phyloP scores from a whole-genome alignment of 179 eudicot species.

The Silene coronaria region DNA sequence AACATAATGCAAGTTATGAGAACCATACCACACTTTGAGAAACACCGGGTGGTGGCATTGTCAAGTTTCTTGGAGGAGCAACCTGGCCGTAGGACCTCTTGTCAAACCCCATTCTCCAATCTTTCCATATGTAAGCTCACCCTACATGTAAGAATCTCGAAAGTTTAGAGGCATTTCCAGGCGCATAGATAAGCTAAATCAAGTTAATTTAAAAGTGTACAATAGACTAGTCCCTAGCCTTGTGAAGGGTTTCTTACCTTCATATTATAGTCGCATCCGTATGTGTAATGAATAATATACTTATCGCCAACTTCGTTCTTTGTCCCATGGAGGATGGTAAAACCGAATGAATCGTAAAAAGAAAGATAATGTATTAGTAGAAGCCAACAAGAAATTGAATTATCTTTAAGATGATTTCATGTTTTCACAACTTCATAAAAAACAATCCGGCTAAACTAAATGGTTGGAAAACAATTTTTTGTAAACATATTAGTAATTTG shows the following conservation, averaged over 20 bases:
- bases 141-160: slow-evolving; percentile 33
- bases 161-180: slow-evolving; percentile 8
- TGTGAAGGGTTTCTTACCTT: slow-evolving; percentile 39
- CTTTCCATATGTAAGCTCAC: slow-evolving; percentile 86
- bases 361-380: slow-evolving; percentile 9
- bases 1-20: slow-evolving; percentile 3
- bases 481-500: background rate
- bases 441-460: too few species aligned
- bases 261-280: slow-evolving; percentile 93
- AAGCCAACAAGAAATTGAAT: background rate
- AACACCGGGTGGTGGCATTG: slow-evolving; percentile 94
- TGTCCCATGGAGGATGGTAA: slow-evolving; percentile 96
- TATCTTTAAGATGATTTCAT: background rate
- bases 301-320: slow-evolving; percentile 57
- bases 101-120: slow-evolving; percentile 99
- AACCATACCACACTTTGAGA: slow-evolving; percentile 90
- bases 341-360: background rate
- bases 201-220: background rate
- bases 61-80: slow-evolving; percentile 79
- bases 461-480: too few species aligned
- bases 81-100: slow-evolving; percentile 65
- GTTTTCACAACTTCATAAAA: background rate
- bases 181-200: slow-evolving; percentile 1
- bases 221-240: background rate
- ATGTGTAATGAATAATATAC: slow-evolving; percentile 87